Evolutionary conservation across 2,329 filamentous ascomycete species (phyloP), one percentile per base, ranked within the genome.

Genomic region (Pseudogymnoascus sp.): DNA sequence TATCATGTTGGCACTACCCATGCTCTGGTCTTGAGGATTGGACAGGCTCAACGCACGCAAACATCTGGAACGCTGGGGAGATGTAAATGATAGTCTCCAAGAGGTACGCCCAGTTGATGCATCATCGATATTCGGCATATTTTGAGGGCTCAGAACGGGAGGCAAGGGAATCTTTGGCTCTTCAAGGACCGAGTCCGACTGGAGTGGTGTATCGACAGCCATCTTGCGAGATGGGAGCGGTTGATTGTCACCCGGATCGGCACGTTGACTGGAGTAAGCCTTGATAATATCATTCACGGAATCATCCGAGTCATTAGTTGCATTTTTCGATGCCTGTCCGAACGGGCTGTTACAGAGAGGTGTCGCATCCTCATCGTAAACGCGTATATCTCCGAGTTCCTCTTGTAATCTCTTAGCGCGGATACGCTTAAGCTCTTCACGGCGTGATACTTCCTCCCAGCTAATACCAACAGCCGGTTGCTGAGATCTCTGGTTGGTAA

Each of bases 371-470:
- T 74, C 72, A 17, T 77, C 75, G 56, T 76, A 74, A 9, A 72
- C 69, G 37, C 76, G 73, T 38, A 83, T 82, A 40, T 72, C 78
- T 53, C 80, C 77, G 3, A 86, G 74, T 67, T 86, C 83, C 46
- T 84, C 79, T 65, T 82, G 81, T n/a, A 86, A 85, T 65, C 82
- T 78, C 67, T 79, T 80, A 59, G 81, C 79, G 71, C 82, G 80
- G 7, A 85, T 73, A 19, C 82, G 77, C 67, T 78, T 82, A 62
- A 86, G 71, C 67, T 86, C 83, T 29, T 82, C 83, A 67, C 83
- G 77, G 29, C 82, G 77, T 61, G 82, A 79, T 46, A 83, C 69
- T 66, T 83, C 81, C 65, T 83, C 82, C 23, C 82, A 76, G 56
- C 78, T 82, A 59, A 76, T 77, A 11, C 79, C 78, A 33, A 78